Evolutionary conservation across 495 filamentous ascomycete genomes (phyloP).

Genomic region (Lindgomyces ingoldianus): DNA sequence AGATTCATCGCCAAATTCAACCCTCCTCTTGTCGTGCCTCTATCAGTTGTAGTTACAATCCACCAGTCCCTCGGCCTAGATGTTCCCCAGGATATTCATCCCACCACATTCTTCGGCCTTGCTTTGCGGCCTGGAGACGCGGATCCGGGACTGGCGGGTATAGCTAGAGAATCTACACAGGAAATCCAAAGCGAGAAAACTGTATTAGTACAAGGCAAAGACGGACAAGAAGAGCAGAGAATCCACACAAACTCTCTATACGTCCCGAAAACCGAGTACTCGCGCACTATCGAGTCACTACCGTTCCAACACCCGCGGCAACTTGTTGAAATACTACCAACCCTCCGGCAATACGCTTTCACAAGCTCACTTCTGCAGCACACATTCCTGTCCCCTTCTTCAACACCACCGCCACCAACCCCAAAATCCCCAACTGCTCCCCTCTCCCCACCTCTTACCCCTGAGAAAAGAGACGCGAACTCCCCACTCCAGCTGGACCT

Average conservation of each 20-base stretch:
- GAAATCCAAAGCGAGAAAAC: constrained; percentile 44
- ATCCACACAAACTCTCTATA: constrained; percentile 70
- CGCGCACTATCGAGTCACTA: constrained; percentile 66
- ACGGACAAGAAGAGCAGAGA: constrained; percentile 49
- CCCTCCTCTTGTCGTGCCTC: constrained; percentile 76
- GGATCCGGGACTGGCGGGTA: constrained; percentile 47
- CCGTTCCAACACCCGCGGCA: constrained; percentile 88
- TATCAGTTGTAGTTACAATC: constrained; percentile 65
- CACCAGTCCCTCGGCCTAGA: constrained; percentile 56
- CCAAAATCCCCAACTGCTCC: neutral
- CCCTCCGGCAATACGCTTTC: constrained; percentile 44
- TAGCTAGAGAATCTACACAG: constrained; percentile 43
- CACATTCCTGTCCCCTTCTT: constrained; percentile 19
- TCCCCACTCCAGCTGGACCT: constrained; percentile 21
- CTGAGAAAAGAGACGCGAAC: neutral
- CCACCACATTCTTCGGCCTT: constrained; percentile 66
- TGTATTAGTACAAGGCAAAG: constrained; percentile 44
- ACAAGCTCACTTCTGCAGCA: constrained; percentile 36
- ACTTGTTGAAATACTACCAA: constrained; percentile 72
- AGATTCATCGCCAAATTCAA: constrained; percentile 83
- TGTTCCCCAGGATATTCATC: constrained; percentile 55
- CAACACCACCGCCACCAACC: neutral
- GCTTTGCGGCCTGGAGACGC: constrained; percentile 51
- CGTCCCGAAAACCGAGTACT: constrained; percentile 68
- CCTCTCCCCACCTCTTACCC: constrained; percentile 3